Percentiles rank a stretch among this genome's conserved stretches.
Evolutionary conservation across 176 grass and related monocot genomes (phyloP).

Genomic region (Calamus simplicifolius): DNA sequence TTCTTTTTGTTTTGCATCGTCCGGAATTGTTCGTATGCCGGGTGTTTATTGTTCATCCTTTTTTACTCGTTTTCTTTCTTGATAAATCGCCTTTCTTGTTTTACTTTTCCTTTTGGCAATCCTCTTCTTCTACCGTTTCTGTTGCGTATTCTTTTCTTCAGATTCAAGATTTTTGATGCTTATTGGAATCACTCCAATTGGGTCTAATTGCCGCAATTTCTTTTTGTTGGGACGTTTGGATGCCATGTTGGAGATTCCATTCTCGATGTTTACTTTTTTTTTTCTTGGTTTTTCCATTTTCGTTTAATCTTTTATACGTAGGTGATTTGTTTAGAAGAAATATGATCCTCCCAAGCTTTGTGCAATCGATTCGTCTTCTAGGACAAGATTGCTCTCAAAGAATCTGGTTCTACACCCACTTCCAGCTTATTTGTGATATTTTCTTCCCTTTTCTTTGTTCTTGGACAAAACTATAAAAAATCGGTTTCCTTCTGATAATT

Average conservation of each 20-base stretch:
- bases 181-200: too few relatives aligned
- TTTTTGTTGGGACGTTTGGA: constrained; percentile 9
- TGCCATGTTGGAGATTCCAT: constrained; percentile 13
- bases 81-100: too few relatives aligned
- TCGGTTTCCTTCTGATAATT: too few relatives aligned
- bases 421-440: constrained; percentile 4
- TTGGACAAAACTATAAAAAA: background rate
- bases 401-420: constrained; percentile 41
- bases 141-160: constrained; percentile 3
- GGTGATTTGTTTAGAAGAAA: constrained; percentile 6
- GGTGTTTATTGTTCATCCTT: too few relatives aligned
- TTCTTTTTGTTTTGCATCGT: background rate
- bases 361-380: constrained; percentile 15
- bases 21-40: too few relatives aligned
- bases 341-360: constrained; percentile 7
- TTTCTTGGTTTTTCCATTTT: background rate
- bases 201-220: constrained; percentile 10
- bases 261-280: too few relatives aligned
- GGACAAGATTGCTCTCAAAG: constrained; percentile 15
- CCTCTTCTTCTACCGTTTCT: background rate
- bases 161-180: background rate
- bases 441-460: background rate
- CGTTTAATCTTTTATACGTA: constrained; percentile 8
- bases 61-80: too few relatives aligned
- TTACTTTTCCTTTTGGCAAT: too few relatives aligned